Base-by-base conservation (phyloP, 768 basidiomycete species). In the Tulasnella calospora region DNA sequence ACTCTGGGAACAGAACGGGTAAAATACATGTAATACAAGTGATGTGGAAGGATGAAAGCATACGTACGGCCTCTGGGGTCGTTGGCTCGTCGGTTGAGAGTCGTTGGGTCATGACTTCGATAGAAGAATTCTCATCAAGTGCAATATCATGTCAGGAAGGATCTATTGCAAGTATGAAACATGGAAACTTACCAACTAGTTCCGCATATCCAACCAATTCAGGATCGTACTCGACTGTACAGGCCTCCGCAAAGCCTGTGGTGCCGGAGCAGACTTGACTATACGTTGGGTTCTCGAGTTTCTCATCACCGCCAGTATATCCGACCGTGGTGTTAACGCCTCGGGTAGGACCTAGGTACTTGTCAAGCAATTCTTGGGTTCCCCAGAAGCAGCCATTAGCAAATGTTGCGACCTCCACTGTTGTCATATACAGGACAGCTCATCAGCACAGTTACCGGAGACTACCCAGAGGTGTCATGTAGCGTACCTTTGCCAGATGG, bases 61-160 rank as follows among this genome's bases (percentile, higher is more conserved):
- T 4, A 83, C 85, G 80, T 55, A 95, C 94, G 95, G 38, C 90
- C 89, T 27, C 96, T 95, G 3, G 82, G 82, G 82, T 97, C 95
- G 1, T 82, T 87, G 38, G 95, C 95, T 83, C 97, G 95, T 19
- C 87, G 85, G 84, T 97, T 91, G 77, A 88, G 82, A 0, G 94
- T 93, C 57, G 95, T 97, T 3, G 96, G 94, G 81, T 98, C 96
- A 82, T 98, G 96, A 0, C 94, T 94, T 70, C 97, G 89, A 84
- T 95, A 97, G 85, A 97, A 97, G 87, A 96, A 96, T 84, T 97
- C 95, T 92, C 83, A 72, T 35, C 6, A 5, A 57, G 44, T 44
- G 44, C 13, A 30, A 6, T 27, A 67, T 21, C 72, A 74, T 21
- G 17, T 44, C 21, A 36, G 73, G 35, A 23, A 47, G 19, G 15